Evolutionary conservation across 2,329 filamentous ascomycete species (phyloP), one percentile per base, ranked within the genome.

Genomic region (Triangularia verruculosa): DNA sequence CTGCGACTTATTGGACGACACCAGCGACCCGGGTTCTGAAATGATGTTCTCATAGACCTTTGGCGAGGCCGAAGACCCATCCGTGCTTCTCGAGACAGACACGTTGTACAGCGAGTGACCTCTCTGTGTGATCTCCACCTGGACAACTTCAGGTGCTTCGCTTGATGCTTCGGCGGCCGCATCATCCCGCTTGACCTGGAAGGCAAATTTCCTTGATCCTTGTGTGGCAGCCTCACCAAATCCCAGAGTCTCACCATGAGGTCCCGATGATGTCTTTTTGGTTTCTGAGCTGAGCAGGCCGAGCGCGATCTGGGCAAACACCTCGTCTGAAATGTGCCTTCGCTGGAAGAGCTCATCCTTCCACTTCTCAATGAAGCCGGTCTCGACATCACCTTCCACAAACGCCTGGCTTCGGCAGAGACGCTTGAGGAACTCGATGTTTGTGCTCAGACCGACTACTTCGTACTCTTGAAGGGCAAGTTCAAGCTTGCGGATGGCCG

Each of bases 341-440:
- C 85, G 83, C 22, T 81, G 80, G 74, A 98, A 98, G 1, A 99
- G 83, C 68, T 93, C 89, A 11, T 87, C 83, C 64, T 86, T 84
- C 78, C 96, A 90, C 76, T 96, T 97, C 61, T 93, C 89, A 69
- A 99, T 98, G 74, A 97, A 99, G 0, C 94, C 94, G 0, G 95
- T 99, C 77, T 99, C 94, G 13, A 99, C 93, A 20, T 95, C 87
- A 8, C 94, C 95, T 11, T 85, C 84, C 62, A 96, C 84, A 73
- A 99, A 99, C 57, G 90, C 91, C 0, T 86, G 84, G 64, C 90
- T 93, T 54, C 87, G 84, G 74, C 93, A 97, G 62, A 97, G 83
- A 8, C 88, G 85, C 80, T 98, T 98, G 64, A 99, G 79, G 73
- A 99, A 99, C 75, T 98, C 95, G 66, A 99, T 93, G 74, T 99